Evolutionary conservation across 495 filamentous ascomycete species (phyloP).

Genomic region (Barbatosphaeria neglecta): DNA sequence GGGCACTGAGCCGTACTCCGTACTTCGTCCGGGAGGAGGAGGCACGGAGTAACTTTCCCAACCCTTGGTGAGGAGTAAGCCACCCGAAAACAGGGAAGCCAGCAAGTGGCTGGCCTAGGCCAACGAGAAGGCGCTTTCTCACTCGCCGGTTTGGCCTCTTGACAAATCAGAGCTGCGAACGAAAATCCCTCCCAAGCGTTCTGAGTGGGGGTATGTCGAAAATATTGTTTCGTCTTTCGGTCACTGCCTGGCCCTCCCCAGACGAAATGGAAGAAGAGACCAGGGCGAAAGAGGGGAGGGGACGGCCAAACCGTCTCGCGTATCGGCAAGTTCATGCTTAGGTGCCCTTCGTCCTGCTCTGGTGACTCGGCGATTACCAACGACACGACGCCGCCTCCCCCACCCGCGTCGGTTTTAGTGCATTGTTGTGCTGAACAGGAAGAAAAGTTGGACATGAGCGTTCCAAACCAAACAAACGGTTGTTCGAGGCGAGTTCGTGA

Average conservation of each 20-base stretch:
- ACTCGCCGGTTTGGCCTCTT: not conserved
- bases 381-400: not conserved
- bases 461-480: not conserved
- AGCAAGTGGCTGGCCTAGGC: not conserved
- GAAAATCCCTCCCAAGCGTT: not conserved
- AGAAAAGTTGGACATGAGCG: not conserved
- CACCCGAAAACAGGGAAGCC: not conserved
- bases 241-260: not conserved
- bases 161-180: conserved; percentile 10
- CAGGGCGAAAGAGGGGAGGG: not conserved
- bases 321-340: too few species aligned
- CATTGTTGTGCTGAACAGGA: not conserved
- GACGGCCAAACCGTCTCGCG: too few species aligned
- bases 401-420: too few species aligned
- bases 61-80: too few species aligned
- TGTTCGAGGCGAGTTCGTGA: not conserved
- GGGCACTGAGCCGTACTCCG: too few species aligned
- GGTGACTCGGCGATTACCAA: not conserved
- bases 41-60: too few species aligned
- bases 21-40: too few species aligned
- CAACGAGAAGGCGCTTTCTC: not conserved
- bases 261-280: too few species aligned
- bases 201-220: not conserved
- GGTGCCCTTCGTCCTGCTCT: too few species aligned
- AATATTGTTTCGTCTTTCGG: not conserved